Evolutionary conservation across 2,329 filamentous ascomycete species (phyloP).

Genomic region (Aspergillus pseudoterreus): DNA sequence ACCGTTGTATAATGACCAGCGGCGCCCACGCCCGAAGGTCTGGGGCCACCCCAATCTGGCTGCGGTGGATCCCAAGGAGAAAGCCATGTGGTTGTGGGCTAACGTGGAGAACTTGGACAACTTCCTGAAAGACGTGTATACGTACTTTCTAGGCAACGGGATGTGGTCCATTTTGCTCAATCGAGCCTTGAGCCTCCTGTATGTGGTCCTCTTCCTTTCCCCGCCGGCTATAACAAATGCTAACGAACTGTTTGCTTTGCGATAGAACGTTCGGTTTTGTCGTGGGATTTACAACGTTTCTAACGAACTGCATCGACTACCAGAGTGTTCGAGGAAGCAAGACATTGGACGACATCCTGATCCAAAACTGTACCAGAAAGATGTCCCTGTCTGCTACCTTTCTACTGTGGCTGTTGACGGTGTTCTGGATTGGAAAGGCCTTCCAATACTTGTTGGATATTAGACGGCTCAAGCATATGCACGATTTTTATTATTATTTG

Average conservation of each 20-base stretch:
- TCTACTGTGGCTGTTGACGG: constrained; percentile 76
- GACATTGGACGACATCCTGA: constrained; percentile 56
- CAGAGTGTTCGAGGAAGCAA: constrained; percentile 65
- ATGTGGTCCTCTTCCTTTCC: constrained; percentile 33
- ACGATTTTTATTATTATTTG: constrained; percentile 80
- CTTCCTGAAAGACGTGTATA: constrained; percentile 81
- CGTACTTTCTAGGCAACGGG: constrained; percentile 79
- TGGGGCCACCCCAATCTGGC: constrained; percentile 35
- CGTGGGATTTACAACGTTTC: constrained; percentile 74
- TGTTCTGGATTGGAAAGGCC: constrained; percentile 79
- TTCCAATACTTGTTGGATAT: constrained; percentile 72
- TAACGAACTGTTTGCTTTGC: too few species aligned
- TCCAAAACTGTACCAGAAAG: constrained; percentile 69
- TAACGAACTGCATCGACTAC: constrained; percentile 84
- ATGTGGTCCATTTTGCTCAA: constrained; percentile 79
- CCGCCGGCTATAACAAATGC: not conserved
- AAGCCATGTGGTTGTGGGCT: constrained; percentile 87
- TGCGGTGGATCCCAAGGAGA: constrained; percentile 62
- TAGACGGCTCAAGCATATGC: constrained; percentile 69
- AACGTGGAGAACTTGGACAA: constrained; percentile 86
- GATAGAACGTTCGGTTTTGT: constrained; percentile 74
- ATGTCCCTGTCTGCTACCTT: constrained; percentile 77
- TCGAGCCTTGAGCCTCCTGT: constrained; percentile 69
- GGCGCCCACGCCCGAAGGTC: constrained; percentile 17
- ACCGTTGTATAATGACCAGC: constrained; percentile 22